A percentile compares a stretch with the other conserved stretches of the same genome.
phyloP scores from a whole-genome alignment of 495 filamentous ascomycete genomes.

The Xanthoparmelia taractica region DNA sequence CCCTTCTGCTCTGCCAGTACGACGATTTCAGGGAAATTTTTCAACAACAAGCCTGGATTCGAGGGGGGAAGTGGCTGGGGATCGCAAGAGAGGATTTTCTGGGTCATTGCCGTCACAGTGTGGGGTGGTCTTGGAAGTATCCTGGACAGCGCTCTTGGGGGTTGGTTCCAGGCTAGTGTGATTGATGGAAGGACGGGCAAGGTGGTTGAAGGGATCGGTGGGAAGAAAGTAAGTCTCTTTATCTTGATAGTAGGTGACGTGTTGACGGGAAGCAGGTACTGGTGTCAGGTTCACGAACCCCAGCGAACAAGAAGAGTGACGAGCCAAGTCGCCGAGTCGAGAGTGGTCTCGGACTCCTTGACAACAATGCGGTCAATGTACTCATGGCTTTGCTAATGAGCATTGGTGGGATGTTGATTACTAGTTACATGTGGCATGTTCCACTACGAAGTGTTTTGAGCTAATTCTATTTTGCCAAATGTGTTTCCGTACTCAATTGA shows the following conservation, averaged over 20 bases:
- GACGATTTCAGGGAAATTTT: constrained; percentile 16
- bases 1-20: constrained; percentile 51
- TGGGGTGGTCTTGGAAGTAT: constrained; percentile 74
- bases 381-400: constrained; percentile 82
- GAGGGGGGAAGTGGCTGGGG: constrained; percentile 39
- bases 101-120: constrained; percentile 53
- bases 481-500: not conserved
- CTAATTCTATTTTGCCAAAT: not conserved
- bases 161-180: constrained; percentile 77
- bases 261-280: constrained; percentile 18
- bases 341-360: constrained; percentile 67
- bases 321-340: constrained; percentile 65
- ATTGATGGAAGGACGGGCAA: constrained; percentile 75
- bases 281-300: constrained; percentile 12
- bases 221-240: constrained; percentile 55
- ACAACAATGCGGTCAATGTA: constrained; percentile 92
- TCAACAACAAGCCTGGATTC: constrained; percentile 20
- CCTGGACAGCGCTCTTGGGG: constrained; percentile 80
- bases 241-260: constrained; percentile 23
- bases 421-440: constrained; percentile 37
- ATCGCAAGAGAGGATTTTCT: constrained; percentile 42
- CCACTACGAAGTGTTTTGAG: constrained; percentile 21
- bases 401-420: constrained; percentile 62
- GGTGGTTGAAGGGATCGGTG: constrained; percentile 82
- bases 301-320: constrained; percentile 32